phyloP scores from a whole-genome alignment of 352 stramenopile genomes.

The Phytophthora rubi region DNA sequence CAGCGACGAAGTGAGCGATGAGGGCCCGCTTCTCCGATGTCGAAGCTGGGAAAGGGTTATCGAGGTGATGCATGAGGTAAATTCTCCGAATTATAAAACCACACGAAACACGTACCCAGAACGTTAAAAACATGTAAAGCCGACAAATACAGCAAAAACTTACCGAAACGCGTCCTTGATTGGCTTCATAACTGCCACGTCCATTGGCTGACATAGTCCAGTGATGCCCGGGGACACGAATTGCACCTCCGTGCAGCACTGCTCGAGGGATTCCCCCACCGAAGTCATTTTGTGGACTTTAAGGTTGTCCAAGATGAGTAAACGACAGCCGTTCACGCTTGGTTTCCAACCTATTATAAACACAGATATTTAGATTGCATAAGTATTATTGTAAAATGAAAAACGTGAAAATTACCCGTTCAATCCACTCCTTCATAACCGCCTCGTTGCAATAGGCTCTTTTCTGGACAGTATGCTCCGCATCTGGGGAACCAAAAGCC shows the following conservation, averaged over 20 bases:
- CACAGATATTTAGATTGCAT: conserved; percentile 2
- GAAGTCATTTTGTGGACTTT: background rate
- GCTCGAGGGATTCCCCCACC: background rate
- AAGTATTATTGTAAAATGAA: background rate
- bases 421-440: conserved; percentile 21
- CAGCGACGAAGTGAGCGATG: background rate
- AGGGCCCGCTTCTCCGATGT: too few species aligned
- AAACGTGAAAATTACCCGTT: conserved; percentile 6
- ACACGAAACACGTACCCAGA: too few species aligned
- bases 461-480: conserved; percentile 20
- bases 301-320: background rate
- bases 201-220: too few species aligned
- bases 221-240: background rate
- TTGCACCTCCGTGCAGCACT: background rate
- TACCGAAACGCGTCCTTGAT: too few species aligned
- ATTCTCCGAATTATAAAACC: background rate
- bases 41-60: too few species aligned
- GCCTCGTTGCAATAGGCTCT: conserved; percentile 18
- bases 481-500: background rate
- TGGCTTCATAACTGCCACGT: too few species aligned
- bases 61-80: too few species aligned
- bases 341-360: conserved; percentile 13
- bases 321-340: background rate
- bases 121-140: too few species aligned
- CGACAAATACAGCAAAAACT: too few species aligned